Evolutionary conservation across 495 filamentous ascomycete species (phyloP).

Genomic region (Cercophora sp.): DNA sequence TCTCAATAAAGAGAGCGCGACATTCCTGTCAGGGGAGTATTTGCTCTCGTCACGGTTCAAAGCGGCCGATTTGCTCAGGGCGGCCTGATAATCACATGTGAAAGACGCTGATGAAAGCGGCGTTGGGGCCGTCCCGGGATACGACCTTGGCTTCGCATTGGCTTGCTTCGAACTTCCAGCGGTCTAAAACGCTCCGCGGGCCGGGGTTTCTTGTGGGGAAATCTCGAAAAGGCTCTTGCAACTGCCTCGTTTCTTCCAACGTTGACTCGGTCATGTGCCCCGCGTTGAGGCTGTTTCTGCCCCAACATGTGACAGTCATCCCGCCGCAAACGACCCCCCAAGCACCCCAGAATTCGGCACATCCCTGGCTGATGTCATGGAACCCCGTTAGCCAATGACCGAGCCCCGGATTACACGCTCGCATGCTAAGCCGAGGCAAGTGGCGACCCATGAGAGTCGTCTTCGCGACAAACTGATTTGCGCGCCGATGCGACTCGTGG

Average conservation of each 20-base stretch:
- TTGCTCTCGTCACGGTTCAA: slow-evolving; percentile 5
- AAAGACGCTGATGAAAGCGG: slow-evolving; percentile 6
- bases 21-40: background rate
- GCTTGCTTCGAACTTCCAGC: too few relatives aligned
- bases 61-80: slow-evolving; percentile 4
- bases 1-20: too few relatives aligned
- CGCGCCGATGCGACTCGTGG: slow-evolving; percentile 2
- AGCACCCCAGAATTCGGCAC: slow-evolving; percentile 1
- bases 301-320: slow-evolving; percentile 7
- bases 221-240: too few relatives aligned
- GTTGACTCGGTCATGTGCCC: slow-evolving; percentile 6
- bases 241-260: background rate
- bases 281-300: background rate
- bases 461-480: background rate
- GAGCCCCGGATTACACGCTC: background rate
- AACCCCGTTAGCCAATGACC: slow-evolving; percentile 8
- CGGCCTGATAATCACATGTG: slow-evolving; percentile 8
- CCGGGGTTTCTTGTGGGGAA: too few relatives aligned
- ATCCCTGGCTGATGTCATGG: slow-evolving; percentile 13
- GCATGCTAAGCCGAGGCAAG: slow-evolving; percentile 13
- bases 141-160: too few relatives aligned
- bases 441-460: too few relatives aligned
- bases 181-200: too few relatives aligned
- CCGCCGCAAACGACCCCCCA: background rate
- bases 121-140: background rate